These are phyloP conservation scores for Cadophora luteo-olivacea DNA, from an alignment of 2,329 filamentous ascomycete genomes.

Conservation along the genomic window DNA sequence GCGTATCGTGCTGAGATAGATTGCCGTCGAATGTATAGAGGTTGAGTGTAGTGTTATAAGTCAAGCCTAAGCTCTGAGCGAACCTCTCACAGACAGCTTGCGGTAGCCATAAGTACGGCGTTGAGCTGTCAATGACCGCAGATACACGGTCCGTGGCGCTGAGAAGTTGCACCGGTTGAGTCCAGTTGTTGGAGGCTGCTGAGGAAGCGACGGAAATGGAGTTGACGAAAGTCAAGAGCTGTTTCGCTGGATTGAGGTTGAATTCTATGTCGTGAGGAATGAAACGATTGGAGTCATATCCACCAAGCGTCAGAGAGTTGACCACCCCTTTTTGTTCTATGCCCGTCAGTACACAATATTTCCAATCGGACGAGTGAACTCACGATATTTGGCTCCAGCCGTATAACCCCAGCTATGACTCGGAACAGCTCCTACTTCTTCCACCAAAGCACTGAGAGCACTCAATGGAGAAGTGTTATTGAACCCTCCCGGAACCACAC, in stretches of 20 bases:
- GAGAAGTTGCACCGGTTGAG: conserved; percentile 47
- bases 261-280: conserved; percentile 66
- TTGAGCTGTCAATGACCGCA: conserved; percentile 64
- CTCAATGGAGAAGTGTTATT: conserved; percentile 55
- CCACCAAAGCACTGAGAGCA: conserved; percentile 62
- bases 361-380: conserved; percentile 39
- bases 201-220: conserved; percentile 37
- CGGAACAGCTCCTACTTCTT: conserved; percentile 65
- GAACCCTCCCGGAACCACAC: conserved; percentile 61
- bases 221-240: conserved; percentile 46
- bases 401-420: conserved; percentile 80
- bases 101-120: conserved; percentile 70
- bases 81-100: conserved; percentile 66
- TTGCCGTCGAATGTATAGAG: conserved; percentile 69
- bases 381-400: conserved; percentile 75
- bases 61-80: conserved; percentile 67
- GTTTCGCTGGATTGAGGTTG: conserved; percentile 57
- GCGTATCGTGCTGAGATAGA: conserved; percentile 56
- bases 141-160: conserved; percentile 35
- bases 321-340: conserved; percentile 52
- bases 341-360: neutral
- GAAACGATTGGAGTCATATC: conserved; percentile 70
- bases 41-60: conserved; percentile 67
- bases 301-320: conserved; percentile 70
- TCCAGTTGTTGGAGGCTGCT: conserved; percentile 58